These are phyloP conservation scores for Kodamaea alishanica DNA, from an alignment of 1,139 yeast genomes.

Conservation along the genomic window DNA sequence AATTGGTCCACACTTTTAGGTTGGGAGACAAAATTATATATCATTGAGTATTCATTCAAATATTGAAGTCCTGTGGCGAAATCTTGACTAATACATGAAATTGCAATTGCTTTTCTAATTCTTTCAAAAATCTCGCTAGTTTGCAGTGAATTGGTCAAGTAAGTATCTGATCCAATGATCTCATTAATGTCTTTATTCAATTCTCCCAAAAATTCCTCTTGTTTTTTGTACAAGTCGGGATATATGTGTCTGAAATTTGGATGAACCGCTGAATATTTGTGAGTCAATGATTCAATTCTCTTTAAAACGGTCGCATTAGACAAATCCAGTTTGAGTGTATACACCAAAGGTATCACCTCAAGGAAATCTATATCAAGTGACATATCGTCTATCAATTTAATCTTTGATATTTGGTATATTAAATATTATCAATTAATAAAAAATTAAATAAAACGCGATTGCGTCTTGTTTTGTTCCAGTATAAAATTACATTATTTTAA, in stretches of 20 bases:
- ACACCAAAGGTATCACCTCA: constrained; percentile 10
- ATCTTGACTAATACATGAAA: constrained; percentile 18
- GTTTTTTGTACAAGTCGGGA: background rate
- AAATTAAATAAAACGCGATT: no score
- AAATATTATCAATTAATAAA: no score
- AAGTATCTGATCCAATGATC: background rate
- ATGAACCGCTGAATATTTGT: constrained; percentile 19
- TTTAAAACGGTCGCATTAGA: no score
- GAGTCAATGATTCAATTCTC: constrained; percentile 13
- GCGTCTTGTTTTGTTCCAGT: no score
- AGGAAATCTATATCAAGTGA: constrained; percentile 10
- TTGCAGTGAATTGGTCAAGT: constrained; percentile 5
- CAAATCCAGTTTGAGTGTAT: constrained; percentile 5
- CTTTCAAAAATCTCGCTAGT: constrained; percentile 7
- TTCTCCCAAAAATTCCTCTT: no score
- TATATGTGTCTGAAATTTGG: constrained; percentile 7
- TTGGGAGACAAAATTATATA: constrained; percentile 24
- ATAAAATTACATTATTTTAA: background rate
- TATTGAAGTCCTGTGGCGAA: constrained; percentile 20
- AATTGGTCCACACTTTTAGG: constrained; percentile 21
- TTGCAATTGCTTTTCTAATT: constrained; percentile 9
- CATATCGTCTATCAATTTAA: background rate
- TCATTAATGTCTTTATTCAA: background rate
- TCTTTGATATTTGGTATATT: no score
- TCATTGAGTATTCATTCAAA: constrained; percentile 18